A percentile compares a stretch with the other conserved stretches of the same genome.
phyloP scores from a whole-genome alignment of 139 green algal genomes.

The Microglena sp. region DNA sequence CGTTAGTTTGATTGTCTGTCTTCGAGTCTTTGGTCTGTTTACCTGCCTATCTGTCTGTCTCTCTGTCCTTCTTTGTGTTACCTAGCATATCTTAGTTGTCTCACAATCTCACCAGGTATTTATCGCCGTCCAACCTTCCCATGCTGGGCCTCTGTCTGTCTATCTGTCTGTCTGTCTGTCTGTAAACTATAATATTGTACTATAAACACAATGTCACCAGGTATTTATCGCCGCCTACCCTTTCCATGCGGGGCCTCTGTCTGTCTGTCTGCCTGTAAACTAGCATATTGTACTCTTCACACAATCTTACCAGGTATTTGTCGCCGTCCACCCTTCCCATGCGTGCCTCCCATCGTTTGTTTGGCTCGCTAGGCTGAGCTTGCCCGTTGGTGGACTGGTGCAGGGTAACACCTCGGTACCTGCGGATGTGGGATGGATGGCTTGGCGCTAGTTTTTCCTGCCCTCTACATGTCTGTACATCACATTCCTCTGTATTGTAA shows the following conservation, averaged over 20 bases:
- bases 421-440: too few species aligned
- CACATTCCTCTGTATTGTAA: too few species aligned
- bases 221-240: too few species aligned
- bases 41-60: background rate
- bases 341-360: conserved; percentile 68
- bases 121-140: background rate
- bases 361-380: background rate
- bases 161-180: background rate
- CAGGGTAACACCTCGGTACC: too few species aligned
- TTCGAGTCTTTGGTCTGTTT: background rate
- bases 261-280: background rate
- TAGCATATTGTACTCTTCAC: too few species aligned
- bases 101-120: too few species aligned
- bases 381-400: background rate
- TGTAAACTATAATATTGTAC: too few species aligned
- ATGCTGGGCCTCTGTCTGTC: background rate
- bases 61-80: conserved; percentile 22
- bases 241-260: background rate
- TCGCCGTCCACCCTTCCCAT: conserved; percentile 60
- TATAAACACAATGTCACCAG: too few species aligned
- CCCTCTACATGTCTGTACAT: too few species aligned
- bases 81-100: too few species aligned
- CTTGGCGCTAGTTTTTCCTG: too few species aligned
- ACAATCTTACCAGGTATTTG: conserved; percentile 51
- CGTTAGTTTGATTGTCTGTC: too few species aligned